These are phyloP conservation scores for Ceratonia siliqua DNA, from an alignment of 306 rosid species.

Conservation along the genomic window DNA sequence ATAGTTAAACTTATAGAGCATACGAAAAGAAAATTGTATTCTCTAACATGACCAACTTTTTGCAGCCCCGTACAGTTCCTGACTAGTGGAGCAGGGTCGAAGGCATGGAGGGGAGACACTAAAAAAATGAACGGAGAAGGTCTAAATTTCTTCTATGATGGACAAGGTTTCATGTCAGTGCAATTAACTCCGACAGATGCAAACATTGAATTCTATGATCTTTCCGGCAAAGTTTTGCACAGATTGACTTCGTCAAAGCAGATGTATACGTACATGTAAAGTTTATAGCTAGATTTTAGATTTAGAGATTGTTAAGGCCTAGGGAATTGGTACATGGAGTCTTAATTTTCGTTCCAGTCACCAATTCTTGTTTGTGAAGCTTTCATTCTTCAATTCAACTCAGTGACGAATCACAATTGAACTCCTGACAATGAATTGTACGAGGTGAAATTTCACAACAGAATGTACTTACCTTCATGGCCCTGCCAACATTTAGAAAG, in stretches of 20 bases:
- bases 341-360: too few species aligned
- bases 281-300: not conserved
- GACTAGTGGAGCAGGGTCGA: constrained; percentile 64
- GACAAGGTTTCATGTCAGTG: constrained; percentile 68
- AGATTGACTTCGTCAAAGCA: constrained; percentile 38
- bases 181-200: constrained; percentile 46
- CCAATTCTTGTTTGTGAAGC: not conserved
- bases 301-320: not conserved
- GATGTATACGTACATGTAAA: constrained; percentile 39
- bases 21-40: not conserved
- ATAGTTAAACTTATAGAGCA: not conserved
- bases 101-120: constrained; percentile 64
- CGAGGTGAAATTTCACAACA: not conserved
- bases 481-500: not conserved
- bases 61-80: constrained; percentile 54
- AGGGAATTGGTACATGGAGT: not conserved
- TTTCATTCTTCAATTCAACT: not conserved
- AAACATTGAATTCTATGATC: constrained; percentile 49
- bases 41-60: constrained; percentile 34
- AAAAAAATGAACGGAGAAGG: constrained; percentile 13
- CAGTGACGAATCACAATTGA: not conserved
- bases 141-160: constrained; percentile 57
- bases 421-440: not conserved
- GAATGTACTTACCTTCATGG: constrained; percentile 9
- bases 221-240: constrained; percentile 46